Percentiles rank a stretch among this genome's conserved stretches.
Evolutionary conservation across 1,284 basidiomycete species (phyloP).

Genomic region (Bjerkandera adusta): DNA sequence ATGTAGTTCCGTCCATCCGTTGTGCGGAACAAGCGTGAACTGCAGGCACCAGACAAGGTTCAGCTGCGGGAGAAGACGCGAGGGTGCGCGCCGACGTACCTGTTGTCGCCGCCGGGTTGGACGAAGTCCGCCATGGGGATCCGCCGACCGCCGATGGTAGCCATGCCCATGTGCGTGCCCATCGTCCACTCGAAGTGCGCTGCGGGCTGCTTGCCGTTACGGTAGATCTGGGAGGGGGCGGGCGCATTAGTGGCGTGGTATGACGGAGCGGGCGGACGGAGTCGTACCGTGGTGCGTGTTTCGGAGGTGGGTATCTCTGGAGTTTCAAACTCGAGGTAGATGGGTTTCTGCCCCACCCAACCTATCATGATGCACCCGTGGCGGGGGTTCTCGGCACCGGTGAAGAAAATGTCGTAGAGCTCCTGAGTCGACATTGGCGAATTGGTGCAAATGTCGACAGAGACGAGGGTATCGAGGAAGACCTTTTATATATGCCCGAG

Average conservation of each 20-base stretch:
- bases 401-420: constrained; percentile 61
- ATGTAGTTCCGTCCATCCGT: constrained; percentile 53
- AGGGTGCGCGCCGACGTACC: constrained; percentile 35
- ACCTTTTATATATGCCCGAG: too few species aligned
- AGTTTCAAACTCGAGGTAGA: constrained; percentile 69
- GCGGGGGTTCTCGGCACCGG: constrained; percentile 63
- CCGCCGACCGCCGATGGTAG: constrained; percentile 50
- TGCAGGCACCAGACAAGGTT: constrained; percentile 24
- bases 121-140: constrained; percentile 64
- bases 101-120: constrained; percentile 44
- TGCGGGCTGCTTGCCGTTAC: constrained; percentile 50
- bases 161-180: constrained; percentile 54
- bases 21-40: constrained; percentile 57
- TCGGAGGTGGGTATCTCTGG: constrained; percentile 24
- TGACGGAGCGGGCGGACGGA: background rate
- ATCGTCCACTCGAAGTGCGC: constrained; percentile 62
- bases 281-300: constrained; percentile 48
- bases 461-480: too few species aligned
- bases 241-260: constrained; percentile 3
- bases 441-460: background rate
- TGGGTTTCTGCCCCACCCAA: constrained; percentile 32
- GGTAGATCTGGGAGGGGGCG: constrained; percentile 26
- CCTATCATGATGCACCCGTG: constrained; percentile 65
- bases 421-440: constrained; percentile 2
- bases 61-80: background rate